These are phyloP conservation scores for Arthrocladium fulminans DNA, from an alignment of 2,329 filamentous ascomycete genomes.

Conservation along the genomic window DNA sequence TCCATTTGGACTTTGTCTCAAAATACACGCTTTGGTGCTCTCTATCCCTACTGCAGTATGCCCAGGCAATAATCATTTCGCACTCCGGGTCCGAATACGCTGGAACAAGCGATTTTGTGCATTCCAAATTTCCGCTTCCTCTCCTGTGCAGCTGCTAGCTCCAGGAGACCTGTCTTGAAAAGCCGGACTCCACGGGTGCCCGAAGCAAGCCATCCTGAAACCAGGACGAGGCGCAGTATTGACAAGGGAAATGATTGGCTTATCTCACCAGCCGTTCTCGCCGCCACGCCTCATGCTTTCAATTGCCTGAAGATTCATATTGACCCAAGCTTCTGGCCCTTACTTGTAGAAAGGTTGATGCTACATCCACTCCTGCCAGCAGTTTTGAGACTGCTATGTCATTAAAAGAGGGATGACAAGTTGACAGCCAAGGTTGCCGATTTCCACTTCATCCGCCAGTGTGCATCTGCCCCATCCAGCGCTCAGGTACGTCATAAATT, in stretches of 20 bases:
- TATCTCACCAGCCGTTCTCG: not conserved
- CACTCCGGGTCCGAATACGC: too few species aligned
- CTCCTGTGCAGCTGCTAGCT: too few species aligned
- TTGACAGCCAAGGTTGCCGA: not conserved
- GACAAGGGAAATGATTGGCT: not conserved
- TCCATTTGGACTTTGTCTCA: not conserved
- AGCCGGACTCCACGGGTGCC: not conserved
- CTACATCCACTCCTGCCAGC: too few species aligned
- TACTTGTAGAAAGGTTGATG: too few species aligned
- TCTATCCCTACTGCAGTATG: too few species aligned
- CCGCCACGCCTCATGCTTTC: not conserved
- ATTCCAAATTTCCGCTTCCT: too few species aligned
- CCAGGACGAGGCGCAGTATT: constrained; percentile 2
- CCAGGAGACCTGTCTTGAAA: not conserved
- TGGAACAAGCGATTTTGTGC: too few species aligned
- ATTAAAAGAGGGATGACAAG: not conserved
- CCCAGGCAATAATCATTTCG: not conserved
- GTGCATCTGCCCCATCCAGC: not conserved
- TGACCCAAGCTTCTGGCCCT: too few species aligned
- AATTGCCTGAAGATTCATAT: not conserved
- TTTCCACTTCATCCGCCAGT: not conserved
- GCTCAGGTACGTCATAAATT: too few species aligned
- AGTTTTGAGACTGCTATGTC: not conserved
- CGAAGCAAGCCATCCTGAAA: not conserved
- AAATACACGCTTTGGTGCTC: too few species aligned